Conservation (phyloP, 2,329 filamentous ascomycete species). For the Parafenestella ontariensis region DNA sequence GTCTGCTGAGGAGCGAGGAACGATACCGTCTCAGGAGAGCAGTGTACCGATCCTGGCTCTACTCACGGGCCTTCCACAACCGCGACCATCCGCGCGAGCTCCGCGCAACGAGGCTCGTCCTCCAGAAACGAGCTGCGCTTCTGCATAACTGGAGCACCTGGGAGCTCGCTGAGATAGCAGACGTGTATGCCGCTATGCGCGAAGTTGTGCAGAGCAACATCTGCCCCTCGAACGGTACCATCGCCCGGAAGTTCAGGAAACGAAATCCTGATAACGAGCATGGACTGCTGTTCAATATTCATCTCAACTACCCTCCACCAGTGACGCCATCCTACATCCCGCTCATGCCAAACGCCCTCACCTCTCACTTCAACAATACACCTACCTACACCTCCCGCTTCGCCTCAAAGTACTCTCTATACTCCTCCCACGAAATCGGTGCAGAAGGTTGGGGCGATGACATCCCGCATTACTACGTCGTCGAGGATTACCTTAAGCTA, state of each 20-base stretch:
- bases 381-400: conserved; percentile 47
- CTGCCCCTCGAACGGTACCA: conserved; percentile 67
- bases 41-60: conserved; percentile 68
- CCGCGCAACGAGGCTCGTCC: conserved; percentile 55
- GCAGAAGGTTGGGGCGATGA: conserved; percentile 71
- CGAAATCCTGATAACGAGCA: conserved; percentile 59
- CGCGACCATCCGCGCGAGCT: conserved; percentile 58
- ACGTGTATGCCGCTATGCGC: conserved; percentile 62
- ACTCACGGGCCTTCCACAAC: conserved; percentile 65
- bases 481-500: conserved; percentile 70
- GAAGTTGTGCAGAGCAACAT: conserved; percentile 65
- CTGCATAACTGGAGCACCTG: conserved; percentile 65
- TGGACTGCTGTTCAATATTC: conserved; percentile 61
- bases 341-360: conserved; percentile 35
- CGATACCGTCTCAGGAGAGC: conserved; percentile 62
- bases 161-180: conserved; percentile 66
- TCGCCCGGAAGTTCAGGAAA: conserved; percentile 65
- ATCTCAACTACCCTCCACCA: conserved; percentile 57
- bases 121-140: conserved; percentile 62
- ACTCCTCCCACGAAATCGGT: conserved; percentile 60
- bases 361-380: conserved; percentile 48
- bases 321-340: conserved; percentile 42
- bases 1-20: conserved; percentile 59
- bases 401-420: conserved; percentile 56
- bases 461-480: conserved; percentile 68